Evolutionary conservation across 2,329 filamentous ascomycete species (phyloP), one percentile per base, ranked within the genome.

Genomic region (Coniochaeta sp.): DNA sequence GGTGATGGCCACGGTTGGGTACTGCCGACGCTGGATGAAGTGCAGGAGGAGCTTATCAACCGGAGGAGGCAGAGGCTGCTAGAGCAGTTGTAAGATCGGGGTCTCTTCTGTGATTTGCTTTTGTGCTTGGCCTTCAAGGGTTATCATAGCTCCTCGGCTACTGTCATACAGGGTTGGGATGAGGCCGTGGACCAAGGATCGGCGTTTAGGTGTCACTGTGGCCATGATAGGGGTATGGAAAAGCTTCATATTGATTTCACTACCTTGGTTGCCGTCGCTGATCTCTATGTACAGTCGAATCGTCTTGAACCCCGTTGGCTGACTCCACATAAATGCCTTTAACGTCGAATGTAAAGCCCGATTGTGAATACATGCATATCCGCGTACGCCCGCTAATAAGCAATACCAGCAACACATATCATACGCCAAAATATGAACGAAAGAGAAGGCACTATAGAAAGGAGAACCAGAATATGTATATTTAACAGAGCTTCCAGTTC

Each of bases 21-120:
- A 64, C 74, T 98, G 68, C 95, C 95, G 9, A 93, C 89, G 6
- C 76, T 91, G 60, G 91, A 96, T 22, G 91, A 98, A 72, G 93
- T 98, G n/a, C 91, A 97, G 74, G 86, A 93, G 70, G 95, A 98
- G 74, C 77, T 99, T 67, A 83, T 99, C 59, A 92, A 97, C 66
- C 82, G 93, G 75, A 84, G 93, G 74, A 86, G 91, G 72, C 84
- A 88, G 74, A 91, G 88, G 72, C 77, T 99, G 63, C 76, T 99
- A 66, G 91, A 97, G 68, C 93, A 95, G 76, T 81, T 96, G 62
- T 79, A 70, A 60, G 28, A 16, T 43, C 28, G 22, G 11, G 3
- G 31, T 31, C 14, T 52, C 9, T 57, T 34, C 6, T 4, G 28
- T n/a, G n/a, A 14, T 38, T 57, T 47, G 43, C 8, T 24, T 47